A percentile compares a stretch with the other conserved stretches of the same genome.
Evolutionary conservation across 2,329 filamentous ascomycete species (phyloP).

Genomic region (Sarocladiaceae sp.): DNA sequence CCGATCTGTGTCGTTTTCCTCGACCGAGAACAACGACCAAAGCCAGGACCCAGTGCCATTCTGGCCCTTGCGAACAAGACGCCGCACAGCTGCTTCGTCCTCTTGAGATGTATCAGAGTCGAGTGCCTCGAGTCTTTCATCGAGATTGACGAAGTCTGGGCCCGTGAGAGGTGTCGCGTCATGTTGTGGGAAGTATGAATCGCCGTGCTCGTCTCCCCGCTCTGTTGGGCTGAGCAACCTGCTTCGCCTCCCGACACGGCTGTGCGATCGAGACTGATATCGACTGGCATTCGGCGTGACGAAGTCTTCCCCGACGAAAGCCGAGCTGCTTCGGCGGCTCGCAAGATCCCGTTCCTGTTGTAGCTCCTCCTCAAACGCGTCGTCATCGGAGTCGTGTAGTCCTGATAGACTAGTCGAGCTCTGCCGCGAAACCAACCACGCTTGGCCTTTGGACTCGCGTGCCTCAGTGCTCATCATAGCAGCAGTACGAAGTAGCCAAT

Average conservation of each 20-base stretch:
- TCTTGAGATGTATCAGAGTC: constrained; percentile 43
- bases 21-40: constrained; percentile 57
- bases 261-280: constrained; percentile 42
- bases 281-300: constrained; percentile 35
- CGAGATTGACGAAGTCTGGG: constrained; percentile 58
- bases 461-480: constrained; percentile 56
- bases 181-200: constrained; percentile 36
- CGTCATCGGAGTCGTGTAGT: constrained; percentile 44
- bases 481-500: constrained; percentile 60
- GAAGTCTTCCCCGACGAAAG: constrained; percentile 30
- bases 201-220: constrained; percentile 24
- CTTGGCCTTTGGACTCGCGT: constrained; percentile 61
- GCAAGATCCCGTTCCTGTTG: constrained; percentile 42
- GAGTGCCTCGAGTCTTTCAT: constrained; percentile 52
- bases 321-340: constrained; percentile 40
- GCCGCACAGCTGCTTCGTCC: constrained; percentile 53
- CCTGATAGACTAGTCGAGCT: constrained; percentile 57
- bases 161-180: constrained; percentile 33
- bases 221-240: constrained; percentile 41
- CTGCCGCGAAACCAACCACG: constrained; percentile 60
- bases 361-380: constrained; percentile 45
- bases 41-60: constrained; percentile 53
- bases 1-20: constrained; percentile 46
- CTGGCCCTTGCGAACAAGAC: constrained; percentile 48
- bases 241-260: constrained; percentile 35